Base-by-base conservation (phyloP, 192 early-diverging fungal species). In the Coemansia brasiliensis region DNA sequence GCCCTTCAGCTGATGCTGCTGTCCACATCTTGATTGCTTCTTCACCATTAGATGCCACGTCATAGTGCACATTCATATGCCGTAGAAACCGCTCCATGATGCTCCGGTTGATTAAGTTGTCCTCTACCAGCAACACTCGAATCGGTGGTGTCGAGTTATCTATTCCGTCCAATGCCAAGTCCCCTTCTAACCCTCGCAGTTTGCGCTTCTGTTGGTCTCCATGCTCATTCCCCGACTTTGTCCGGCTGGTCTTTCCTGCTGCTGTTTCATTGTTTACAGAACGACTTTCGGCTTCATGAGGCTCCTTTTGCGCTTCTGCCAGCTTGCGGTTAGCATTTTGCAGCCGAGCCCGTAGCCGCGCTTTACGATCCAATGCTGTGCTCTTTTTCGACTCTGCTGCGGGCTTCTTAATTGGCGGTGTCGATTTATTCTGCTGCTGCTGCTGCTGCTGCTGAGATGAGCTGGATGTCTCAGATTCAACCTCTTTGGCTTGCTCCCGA, bases 1-100 rank as follows among this genome's bases (percentile, higher is more conserved):
- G 50, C 13, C 43, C 32, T 21, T 69, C 76, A 7, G 67, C 76
- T 4, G 65, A 61, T 0, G 76, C 76, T 17, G 57, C 57, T 18
- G 82, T 71, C 90, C 90, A 95, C 70, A 88, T 92, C 7, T 82
- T 66, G 22, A 95, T 85, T 0, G 93, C 93, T 56, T 93, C 88
- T 59, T 83, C 77, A 25, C 93, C 93, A 61, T 92, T 89, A 10
- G 80, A 81, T 6, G 91, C 93, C 5, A 89, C 82, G n/a, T 86
- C 86, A 56, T 82, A 90, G 27, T 79, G 83, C 27, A 93, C 87
- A 26, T 85, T 82, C 45, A 85, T 84, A 49, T 85, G 86, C 35
- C 74, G 80, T 81, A 93, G 79, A 63, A 88, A 93, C 55, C 82
- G 82, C 54, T 79, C 79, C 60, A 93, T 68, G 63, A 92, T 86